Conservation (phyloP, 2,329 filamentous ascomycete genomes). For the Clarireedia paspali region DNA sequence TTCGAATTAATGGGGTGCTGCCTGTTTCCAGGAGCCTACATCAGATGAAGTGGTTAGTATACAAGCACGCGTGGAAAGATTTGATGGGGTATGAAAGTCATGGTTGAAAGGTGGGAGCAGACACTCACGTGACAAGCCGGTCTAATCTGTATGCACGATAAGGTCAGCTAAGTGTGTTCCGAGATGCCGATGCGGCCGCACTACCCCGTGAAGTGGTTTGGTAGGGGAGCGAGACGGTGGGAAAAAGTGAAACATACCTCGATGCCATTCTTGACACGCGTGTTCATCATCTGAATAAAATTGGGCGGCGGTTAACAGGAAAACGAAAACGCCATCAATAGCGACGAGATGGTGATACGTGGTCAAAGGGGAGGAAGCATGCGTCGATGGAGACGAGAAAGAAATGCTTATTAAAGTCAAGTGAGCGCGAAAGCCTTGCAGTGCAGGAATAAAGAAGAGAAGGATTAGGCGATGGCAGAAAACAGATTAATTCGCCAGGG, state of each 20-base stretch:
- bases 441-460: too few species aligned
- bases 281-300: constrained; percentile 22
- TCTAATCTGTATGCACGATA: constrained; percentile 53
- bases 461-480: too few species aligned
- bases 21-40: constrained; percentile 88
- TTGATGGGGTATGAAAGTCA: too few species aligned
- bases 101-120: too few species aligned
- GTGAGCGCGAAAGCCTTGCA: too few species aligned
- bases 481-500: too few species aligned
- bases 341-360: not conserved
- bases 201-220: too few species aligned
- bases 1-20: constrained; percentile 90
- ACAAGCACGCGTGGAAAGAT: not conserved
- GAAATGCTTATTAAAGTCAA: too few species aligned
- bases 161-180: constrained; percentile 12
- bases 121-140: constrained; percentile 76
- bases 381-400: too few species aligned
- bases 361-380: not conserved
- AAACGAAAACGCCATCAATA: constrained; percentile 14
- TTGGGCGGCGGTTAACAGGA: not conserved
- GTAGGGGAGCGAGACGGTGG: not conserved
- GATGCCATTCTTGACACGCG: constrained; percentile 28
- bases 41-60: constrained; percentile 8
- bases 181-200: constrained; percentile 1
- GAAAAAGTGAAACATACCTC: constrained; percentile 22